phyloP scores from a whole-genome alignment of 2,329 filamentous ascomycete genomes.

The Aureobasidium uvarum region DNA sequence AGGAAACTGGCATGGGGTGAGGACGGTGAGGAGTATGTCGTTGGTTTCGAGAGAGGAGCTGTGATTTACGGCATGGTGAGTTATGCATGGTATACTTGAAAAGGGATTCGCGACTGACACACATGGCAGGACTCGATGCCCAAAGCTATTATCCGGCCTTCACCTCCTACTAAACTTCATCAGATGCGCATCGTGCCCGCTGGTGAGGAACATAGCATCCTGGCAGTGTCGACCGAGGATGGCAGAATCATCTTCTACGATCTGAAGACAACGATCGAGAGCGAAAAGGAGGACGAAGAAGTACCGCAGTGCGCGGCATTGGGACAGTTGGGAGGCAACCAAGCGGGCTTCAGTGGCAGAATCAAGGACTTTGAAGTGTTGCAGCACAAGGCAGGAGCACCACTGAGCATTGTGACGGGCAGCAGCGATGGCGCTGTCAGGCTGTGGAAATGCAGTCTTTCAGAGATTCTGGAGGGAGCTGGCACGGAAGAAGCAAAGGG shows the following conservation, averaged over 20 bases:
- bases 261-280: slow-evolving; percentile 54
- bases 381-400: slow-evolving; percentile 39
- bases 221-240: slow-evolving; percentile 86
- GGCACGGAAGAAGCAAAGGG: not conserved
- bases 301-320: slow-evolving; percentile 56
- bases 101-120: slow-evolving; percentile 5
- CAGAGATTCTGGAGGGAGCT: slow-evolving; percentile 14
- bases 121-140: slow-evolving; percentile 66
- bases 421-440: slow-evolving; percentile 85
- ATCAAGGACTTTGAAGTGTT: slow-evolving; percentile 87
- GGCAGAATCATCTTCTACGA: slow-evolving; percentile 82
- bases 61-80: slow-evolving; percentile 76
- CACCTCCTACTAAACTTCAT: slow-evolving; percentile 75
- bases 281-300: slow-evolving; percentile 36
- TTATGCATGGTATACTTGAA: slow-evolving; percentile 32
- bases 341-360: slow-evolving; percentile 62
- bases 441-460: slow-evolving; percentile 62
- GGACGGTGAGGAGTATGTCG: slow-evolving; percentile 76
- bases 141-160: slow-evolving; percentile 68
- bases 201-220: slow-evolving; percentile 45
- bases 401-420: slow-evolving; percentile 64
- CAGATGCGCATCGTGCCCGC: slow-evolving; percentile 69
- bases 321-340: slow-evolving; percentile 75
- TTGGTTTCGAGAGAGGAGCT: slow-evolving; percentile 82
- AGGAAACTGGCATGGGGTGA: slow-evolving; percentile 76